These are phyloP conservation scores for Pseudogymnoascus destructans DNA, from an alignment of 2,329 filamentous ascomycete species.

Conservation along the genomic window DNA sequence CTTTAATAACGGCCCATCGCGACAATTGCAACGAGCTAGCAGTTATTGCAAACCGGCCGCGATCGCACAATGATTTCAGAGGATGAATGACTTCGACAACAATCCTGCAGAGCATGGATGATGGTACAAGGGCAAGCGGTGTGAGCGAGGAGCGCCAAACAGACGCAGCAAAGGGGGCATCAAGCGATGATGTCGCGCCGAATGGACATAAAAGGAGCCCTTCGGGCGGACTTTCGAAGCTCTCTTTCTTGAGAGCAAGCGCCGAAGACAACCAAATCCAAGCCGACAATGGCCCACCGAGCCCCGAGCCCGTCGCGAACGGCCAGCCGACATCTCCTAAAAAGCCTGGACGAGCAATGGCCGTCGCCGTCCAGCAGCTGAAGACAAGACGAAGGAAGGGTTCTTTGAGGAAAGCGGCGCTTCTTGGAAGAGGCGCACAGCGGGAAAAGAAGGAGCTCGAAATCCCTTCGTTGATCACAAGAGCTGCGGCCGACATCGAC, in stretches of 20 bases:
- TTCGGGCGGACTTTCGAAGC: slow-evolving; percentile 47
- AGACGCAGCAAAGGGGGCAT: slow-evolving; percentile 1
- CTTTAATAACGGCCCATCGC: background rate
- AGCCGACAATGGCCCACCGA: slow-evolving; percentile 17
- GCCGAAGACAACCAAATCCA: slow-evolving; percentile 27
- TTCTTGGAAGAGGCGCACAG: slow-evolving; percentile 61
- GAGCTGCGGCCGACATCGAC: slow-evolving; percentile 24
- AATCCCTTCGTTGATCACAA: slow-evolving; percentile 19
- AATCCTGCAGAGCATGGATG: slow-evolving; percentile 10
- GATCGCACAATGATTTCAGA: slow-evolving; percentile 5
- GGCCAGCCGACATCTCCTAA: slow-evolving; percentile 21
- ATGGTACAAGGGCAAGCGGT: slow-evolving; percentile 8
- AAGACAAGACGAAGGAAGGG: slow-evolving; percentile 61
- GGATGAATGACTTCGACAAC: slow-evolving; percentile 7
- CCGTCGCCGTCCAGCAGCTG: slow-evolving; percentile 30
- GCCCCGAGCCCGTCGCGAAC: slow-evolving; percentile 24
- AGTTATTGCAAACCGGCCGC: background rate
- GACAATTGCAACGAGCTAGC: background rate
- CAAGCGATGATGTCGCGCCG: background rate
- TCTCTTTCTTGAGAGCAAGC: slow-evolving; percentile 52
- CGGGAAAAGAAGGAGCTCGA: slow-evolving; percentile 44
- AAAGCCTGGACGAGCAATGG: slow-evolving; percentile 24
- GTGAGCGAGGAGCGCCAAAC: slow-evolving; percentile 8
- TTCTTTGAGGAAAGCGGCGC: slow-evolving; percentile 74
- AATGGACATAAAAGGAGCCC: slow-evolving; percentile 22